phyloP scores from a whole-genome alignment of 2,329 filamentous ascomycete genomes.

The Tolypocladium paradoxum region DNA sequence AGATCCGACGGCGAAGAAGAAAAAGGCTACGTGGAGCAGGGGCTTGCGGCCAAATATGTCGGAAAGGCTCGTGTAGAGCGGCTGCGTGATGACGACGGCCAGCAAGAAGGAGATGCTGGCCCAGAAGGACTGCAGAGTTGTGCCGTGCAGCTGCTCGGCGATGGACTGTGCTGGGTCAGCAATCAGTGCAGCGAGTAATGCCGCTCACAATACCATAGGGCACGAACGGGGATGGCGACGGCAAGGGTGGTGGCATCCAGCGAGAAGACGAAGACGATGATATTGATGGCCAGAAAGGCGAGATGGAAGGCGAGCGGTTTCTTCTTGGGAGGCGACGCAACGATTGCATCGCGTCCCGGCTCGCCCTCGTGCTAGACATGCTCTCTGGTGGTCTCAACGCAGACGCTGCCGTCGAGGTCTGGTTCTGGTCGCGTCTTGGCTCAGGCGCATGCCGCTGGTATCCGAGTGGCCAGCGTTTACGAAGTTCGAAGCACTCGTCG shows the following conservation, averaged over 20 bases:
- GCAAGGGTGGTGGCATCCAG: not conserved
- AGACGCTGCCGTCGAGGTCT: too few species aligned
- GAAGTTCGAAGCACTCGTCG: too few species aligned
- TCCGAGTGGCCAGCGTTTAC: too few species aligned
- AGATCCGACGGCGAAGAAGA: not conserved
- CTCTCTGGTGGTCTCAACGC: too few species aligned
- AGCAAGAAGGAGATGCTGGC: not conserved
- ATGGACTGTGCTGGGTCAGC: not conserved
- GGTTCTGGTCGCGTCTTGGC: too few species aligned
- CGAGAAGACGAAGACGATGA: not conserved
- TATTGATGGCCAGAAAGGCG: not conserved
- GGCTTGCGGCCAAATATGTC: not conserved
- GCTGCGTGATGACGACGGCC: not conserved
- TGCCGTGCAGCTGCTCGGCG: not conserved
- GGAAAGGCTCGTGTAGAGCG: not conserved
- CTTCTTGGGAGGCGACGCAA: too few species aligned
- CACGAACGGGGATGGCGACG: not conserved
- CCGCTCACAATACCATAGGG: too few species aligned
- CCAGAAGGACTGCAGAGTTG: not conserved
- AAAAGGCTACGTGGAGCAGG: not conserved
- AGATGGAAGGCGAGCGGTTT: not conserved
- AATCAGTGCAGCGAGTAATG: too few species aligned
- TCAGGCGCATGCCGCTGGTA: too few species aligned
- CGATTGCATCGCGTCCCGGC: too few species aligned
- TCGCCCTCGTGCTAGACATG: too few species aligned